Evolutionary conservation across 1,284 basidiomycete species (phyloP), one percentile per base, ranked within the genome.

Genomic region (Apiotrichum mycotoxinovorans): DNA sequence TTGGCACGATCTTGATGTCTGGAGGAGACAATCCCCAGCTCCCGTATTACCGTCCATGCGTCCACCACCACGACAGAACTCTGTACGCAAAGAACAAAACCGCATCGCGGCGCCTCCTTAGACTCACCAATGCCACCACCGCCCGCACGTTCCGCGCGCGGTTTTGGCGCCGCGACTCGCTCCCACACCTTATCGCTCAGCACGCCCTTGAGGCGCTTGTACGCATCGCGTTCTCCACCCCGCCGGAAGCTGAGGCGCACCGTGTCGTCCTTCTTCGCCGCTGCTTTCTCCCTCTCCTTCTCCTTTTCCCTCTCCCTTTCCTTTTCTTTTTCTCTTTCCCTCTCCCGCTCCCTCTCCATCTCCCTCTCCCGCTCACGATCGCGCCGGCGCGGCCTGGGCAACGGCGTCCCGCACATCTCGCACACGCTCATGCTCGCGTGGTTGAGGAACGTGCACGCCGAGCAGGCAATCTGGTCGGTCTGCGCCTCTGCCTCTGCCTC

Each of bases 361-460:
- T 8, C n/a, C 50, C 27, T 26, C 17, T 37, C 37, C 20, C 22
- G 27, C 20, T 27, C 33, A 27, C 37, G 27, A 20, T 46, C 44
- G n/a, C 33, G 33, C 18, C 20, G n/a, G 20, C 27, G 45, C 5
- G 20, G 15, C 12, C 33, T 44, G 11, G 71, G 71, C 10, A 96
- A 79, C 1, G 83, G 78, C 9, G 89, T 88, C 4, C 82, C 83
- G 71, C 95, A 98, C 18, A 98, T 89, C 76, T 98, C 95, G 78
- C 95, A 98, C 12, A 79, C 75, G 1, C 75, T 72, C 65, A 94
- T 79, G 1, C 84, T 87, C 0, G 86, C 84, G 63, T 90, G 87
- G 73, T 98, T 98, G 30, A 93, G 79, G 69, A 95, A 98, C 1
- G 95, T 98, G 70, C 95, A 98, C 1, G 86, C 85, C 1, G 86